Evolutionary conservation across 306 rosid species (phyloP), one percentile per base, ranked within the genome.

Genomic region (Biancaea sappan): DNA sequence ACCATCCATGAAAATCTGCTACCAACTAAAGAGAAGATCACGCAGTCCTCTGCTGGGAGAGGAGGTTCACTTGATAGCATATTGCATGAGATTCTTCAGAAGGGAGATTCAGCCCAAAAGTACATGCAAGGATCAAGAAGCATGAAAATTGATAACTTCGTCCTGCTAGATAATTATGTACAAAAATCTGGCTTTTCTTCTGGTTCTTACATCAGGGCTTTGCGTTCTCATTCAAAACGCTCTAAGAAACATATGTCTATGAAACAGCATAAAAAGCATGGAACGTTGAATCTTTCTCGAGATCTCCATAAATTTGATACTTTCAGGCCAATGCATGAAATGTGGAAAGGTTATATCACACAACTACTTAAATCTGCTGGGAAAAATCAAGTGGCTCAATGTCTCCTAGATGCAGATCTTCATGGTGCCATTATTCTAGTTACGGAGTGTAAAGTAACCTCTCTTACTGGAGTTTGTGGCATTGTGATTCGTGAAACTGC

Each of bases 381-480:
- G 88, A 84, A 86, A 76, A 84, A 79, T 75, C 93, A 89, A 74
- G 54, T 90, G 82, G 90, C 96, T 82, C 99, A 86, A 19, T 79
- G 82, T 86, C 87, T 94, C 61, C 84, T 90, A 41, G 79, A 61
- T 51, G 97, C 95, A 54, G 96, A 94, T 84, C 90, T 92, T 65
- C 96, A 94, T 43, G 96, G 97, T 74, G 97, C 97, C 48, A 64
- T 78, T 74, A 86, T 94, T 79, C 68, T 82, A 86, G 97, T 93
- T 79, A 91, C 62, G 47, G 90, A 87, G 73, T 89, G 97, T 79
- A 87, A 86, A 76, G 68, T 83, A 79, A 73, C 75, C 73, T 69
- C 89, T 82, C 82, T 83, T 63, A 79, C 85, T 25, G 88, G 96
- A 71, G 81, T 73, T 52, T 53, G 83, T 19, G 97, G 98, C 29